Evolutionary conservation across 805 yeast species (phyloP), one percentile per base, ranked within the genome.

Genomic region (Ogataea degrootiae): DNA sequence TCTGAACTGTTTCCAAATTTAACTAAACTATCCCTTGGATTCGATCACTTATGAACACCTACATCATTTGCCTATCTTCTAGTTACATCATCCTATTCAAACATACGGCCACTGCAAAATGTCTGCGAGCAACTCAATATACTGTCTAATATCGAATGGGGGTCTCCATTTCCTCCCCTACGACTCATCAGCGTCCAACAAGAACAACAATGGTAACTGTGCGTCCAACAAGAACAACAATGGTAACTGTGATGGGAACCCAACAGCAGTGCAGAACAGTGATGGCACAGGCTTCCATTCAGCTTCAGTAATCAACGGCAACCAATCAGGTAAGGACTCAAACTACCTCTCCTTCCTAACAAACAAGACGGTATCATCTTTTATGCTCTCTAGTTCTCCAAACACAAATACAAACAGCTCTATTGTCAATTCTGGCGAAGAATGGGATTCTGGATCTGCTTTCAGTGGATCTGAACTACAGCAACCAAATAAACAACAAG

Each of bases 71-170:
- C 31, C 2, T 9, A 9, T 11, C 12, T 9, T 26, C 31, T 9
- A 26, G 4, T 26, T 26, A 9, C 31, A 26, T 26, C 31, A 26
- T 9, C 11, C 3, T 26, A 26, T 26, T 11, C 9, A 8, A 26
- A 9, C 11, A 26, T 26, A 26, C 11, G 9, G 12, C 9, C 12
- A 26, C 12, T 26, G 11, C 11, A 26, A 26, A 26, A 26, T 26
- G 31, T 26, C 31, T 9, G 31, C 29, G 21, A 41, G 37, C 21
- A 37, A 42, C 19, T 54, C 59, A 2, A 52, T 58, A 1, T 62
- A 59, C 49, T 62, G 67, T 50, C 50, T 62, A 12, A 53, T 62
- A 22, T 62, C 66, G 1, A 55, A 52, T 31, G 67, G 67, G 19
- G 59, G 55, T 31, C 48, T 62, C 21, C 61, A 61, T 38, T 58